A percentile compares a stretch with the other conserved stretches of the same genome.
phyloP scores from a whole-genome alignment of 345 rosid genomes.

The Carallia pectinifolia region DNA sequence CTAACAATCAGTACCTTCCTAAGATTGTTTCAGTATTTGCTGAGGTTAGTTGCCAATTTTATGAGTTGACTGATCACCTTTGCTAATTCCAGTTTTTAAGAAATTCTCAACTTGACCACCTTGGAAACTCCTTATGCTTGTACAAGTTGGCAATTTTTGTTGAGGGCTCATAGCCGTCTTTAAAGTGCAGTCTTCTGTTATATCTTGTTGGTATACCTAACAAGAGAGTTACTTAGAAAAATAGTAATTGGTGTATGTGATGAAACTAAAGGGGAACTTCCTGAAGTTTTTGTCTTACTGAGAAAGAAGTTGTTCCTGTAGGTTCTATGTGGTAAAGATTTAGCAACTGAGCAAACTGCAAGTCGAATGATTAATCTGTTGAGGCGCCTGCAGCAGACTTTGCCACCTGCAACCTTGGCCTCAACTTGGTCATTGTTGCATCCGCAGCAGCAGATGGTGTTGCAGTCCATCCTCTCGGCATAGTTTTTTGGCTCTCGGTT shows the following conservation, averaged over 20 bases:
- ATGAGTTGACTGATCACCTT: background rate
- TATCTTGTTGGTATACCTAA: too few species aligned
- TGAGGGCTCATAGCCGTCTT: too few species aligned
- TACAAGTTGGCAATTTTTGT: too few species aligned
- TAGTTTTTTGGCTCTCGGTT: conserved; percentile 18
- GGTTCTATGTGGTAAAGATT: conserved; percentile 93
- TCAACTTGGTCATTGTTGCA: conserved; percentile 87
- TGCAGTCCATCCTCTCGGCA: conserved; percentile 89
- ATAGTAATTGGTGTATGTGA: too few species aligned
- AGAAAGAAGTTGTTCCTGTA: conserved; percentile 23
- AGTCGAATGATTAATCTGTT: conserved; percentile 77
- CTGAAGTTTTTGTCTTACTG: background rate
- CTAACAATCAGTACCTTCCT: conserved; percentile 82
- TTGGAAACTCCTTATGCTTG: too few species aligned
- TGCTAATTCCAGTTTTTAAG: background rate
- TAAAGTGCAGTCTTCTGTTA: too few species aligned
- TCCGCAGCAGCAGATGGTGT: conserved; percentile 91
- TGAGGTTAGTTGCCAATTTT: conserved; percentile 54
- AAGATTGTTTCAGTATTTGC: conserved; percentile 86
- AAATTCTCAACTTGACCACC: background rate
- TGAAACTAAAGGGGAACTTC: background rate
- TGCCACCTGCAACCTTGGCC: conserved; percentile 89
- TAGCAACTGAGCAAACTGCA: conserved; percentile 82
- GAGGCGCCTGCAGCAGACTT: conserved; percentile 88
- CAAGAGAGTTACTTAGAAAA: too few species aligned